Percentiles rank a stretch among this genome's conserved stretches.
Evolutionary conservation across 1,139 yeast species (phyloP).

Genomic region (Yamadazyma dushanensis): DNA sequence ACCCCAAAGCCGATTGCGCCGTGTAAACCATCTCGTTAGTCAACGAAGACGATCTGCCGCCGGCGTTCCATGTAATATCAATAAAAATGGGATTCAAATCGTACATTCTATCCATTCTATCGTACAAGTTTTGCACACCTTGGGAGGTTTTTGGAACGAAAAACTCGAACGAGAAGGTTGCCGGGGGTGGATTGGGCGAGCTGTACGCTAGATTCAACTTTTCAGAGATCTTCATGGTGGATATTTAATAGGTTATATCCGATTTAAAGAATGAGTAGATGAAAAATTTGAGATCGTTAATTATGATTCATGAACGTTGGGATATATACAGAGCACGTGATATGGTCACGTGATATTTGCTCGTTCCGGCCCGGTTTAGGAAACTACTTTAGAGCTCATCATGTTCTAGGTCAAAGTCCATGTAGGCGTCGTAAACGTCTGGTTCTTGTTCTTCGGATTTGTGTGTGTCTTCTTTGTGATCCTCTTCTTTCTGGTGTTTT

Average conservation of each 20-base stretch:
- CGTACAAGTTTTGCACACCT: conserved; percentile 94
- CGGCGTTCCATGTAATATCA: conserved; percentile 98
- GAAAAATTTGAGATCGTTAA: conserved; percentile 1
- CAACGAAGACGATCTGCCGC: conserved; percentile 78
- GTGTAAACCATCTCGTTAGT: conserved; percentile 92
- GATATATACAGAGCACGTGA: too few relatives aligned
- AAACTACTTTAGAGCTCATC: too few relatives aligned
- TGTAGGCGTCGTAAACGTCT: conserved; percentile 3
- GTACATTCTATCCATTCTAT: conserved; percentile 97
- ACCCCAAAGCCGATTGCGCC: conserved; percentile 86
- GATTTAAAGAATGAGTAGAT: too few relatives aligned
- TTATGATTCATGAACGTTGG: too few relatives aligned
- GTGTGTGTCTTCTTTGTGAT: too few relatives aligned
- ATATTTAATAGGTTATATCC: too few relatives aligned
- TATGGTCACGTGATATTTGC: too few relatives aligned
- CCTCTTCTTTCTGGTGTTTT: too few relatives aligned
- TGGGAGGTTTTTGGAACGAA: conserved; percentile 98
- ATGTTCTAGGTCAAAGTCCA: conserved; percentile 9
- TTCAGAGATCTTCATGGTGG: conserved; percentile 56
- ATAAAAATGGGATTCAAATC: conserved; percentile 87
- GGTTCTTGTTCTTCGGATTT: too few relatives aligned
- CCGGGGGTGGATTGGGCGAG: conserved; percentile 43
- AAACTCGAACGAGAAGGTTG: conserved; percentile 94
- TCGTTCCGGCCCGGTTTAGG: too few relatives aligned
- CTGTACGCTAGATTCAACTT: conserved; percentile 51